Base-by-base conservation (phyloP, 257 asterid genomes). In the Nicotiana otophora region DNA sequence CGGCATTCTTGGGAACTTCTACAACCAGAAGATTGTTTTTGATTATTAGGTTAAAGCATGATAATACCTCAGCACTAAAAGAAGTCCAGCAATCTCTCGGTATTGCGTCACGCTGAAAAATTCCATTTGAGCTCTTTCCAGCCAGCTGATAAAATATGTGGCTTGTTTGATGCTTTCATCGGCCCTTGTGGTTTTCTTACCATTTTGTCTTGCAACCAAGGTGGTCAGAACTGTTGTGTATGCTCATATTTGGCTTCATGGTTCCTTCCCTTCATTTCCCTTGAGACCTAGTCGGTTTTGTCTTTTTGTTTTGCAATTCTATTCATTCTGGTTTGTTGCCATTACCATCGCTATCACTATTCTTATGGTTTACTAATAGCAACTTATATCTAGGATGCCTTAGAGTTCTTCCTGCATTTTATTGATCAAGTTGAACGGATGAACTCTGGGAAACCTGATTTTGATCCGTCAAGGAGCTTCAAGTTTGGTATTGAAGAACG, bases 401-500 rank as follows among this genome's bases (percentile, higher is more conserved):
- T 96, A 85, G 99, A 96, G 90, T 96, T 93, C 90, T 96, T 96
- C 91, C 93, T 96, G 39, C 98, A 96, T 89, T 93, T 96, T 69
- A 90, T 94, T 81, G 99, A 96, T 84, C 99, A 94, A 88, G 95
- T 93, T 81, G 99, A 96, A 88, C 89, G 95, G 84, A 84, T 79
- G 83, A 92, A 96, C 90, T 34, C 90, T 31, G 94, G 88, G 84
- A 89, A 86, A 88, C 91, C 91, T 46, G 78, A 75, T 65, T 68
- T 86, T 77, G 99, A 96, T 86, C 98, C 99, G 77, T 86, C 99
- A 62, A 93, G 92, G 88, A 90, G 98, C 87, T 96, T 94, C 90
- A 94, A 93, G 90, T 96, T 96, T 87, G 98, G 97, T 60, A 91
- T 96, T 86, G 99, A 96, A 91, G 99, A 96, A 87, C 89, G 98